phyloP scores from a whole-genome alignment of 495 filamentous ascomycete species.

The Penicillium waksmanii region DNA sequence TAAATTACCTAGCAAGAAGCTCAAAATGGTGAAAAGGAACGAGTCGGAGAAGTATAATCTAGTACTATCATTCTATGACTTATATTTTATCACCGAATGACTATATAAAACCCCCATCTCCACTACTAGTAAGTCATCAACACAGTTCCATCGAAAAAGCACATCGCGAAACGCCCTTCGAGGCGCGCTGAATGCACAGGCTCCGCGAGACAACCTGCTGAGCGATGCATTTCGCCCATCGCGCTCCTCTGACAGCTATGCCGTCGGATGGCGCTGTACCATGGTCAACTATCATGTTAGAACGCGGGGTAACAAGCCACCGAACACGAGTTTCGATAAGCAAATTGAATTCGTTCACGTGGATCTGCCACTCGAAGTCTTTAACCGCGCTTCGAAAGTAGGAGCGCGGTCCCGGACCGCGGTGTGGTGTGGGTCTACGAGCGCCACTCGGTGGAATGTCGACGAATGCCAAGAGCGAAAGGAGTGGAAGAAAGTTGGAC shows the following conservation, averaged over 20 bases:
- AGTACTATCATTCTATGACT: neutral
- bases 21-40: neutral
- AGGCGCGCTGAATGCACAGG: neutral
- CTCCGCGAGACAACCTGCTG: neutral
- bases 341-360: slow-evolving; percentile 27
- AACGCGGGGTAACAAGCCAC: neutral
- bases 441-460: neutral
- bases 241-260: no score
- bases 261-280: no score
- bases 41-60: neutral
- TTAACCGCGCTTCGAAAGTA: slow-evolving; percentile 6
- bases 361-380: neutral
- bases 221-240: neutral
- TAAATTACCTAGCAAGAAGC: neutral
- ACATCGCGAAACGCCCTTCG: no score
- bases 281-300: no score
- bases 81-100: no score
- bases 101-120: no score
- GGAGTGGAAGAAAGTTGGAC: neutral
- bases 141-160: no score
- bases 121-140: no score
- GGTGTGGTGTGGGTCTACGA: slow-evolving; percentile 18
- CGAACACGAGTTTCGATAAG: slow-evolving; percentile 17
- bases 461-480: neutral
- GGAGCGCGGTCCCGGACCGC: slow-evolving; percentile 28